Conservation (phyloP, 1,139 yeast species). For the Pichia sp. region DNA sequence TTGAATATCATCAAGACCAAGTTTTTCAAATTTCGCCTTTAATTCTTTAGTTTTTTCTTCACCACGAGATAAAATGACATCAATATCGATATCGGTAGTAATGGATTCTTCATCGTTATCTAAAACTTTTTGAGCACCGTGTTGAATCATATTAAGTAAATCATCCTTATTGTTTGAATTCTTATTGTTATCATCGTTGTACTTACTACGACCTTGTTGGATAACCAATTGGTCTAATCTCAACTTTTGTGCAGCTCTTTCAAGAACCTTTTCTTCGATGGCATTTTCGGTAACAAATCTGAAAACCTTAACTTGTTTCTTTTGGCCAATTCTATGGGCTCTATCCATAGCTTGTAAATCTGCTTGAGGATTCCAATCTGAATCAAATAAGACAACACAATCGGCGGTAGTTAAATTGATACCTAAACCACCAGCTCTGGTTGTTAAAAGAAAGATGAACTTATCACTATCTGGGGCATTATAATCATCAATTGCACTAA, state of each 20-base stretch:
- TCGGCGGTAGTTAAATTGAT: conserved; percentile 94
- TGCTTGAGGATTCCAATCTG: conserved; percentile 99
- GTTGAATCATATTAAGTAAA: conserved; percentile 91
- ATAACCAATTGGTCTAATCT: conserved; percentile 93
- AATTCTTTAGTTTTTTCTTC: conserved; percentile 76
- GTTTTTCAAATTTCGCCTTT: conserved; percentile 74
- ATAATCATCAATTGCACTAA: conserved; percentile 88
- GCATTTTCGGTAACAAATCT: conserved; percentile 95
- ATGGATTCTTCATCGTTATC: conserved; percentile 40
- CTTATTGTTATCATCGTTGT: conserved; percentile 34
- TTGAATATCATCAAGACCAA: conserved; percentile 91
- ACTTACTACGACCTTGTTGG: conserved; percentile 74
- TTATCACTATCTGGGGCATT: conserved; percentile 81
- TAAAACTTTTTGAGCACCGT: conserved; percentile 90
- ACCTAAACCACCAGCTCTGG: conserved; percentile 99
- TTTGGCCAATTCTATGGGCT: conserved; percentile 98
- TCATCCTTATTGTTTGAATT: conserved; percentile 68
- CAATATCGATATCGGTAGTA: conserved; percentile 68
- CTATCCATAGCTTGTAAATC: conserved; percentile 99
- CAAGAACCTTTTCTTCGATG: conserved; percentile 93
- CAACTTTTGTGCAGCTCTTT: conserved; percentile 92
- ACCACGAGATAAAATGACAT: conserved; percentile 62
- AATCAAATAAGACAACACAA: conserved; percentile 83
- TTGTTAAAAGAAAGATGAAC: conserved; percentile 82
- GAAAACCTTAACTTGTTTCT: conserved; percentile 90